Base-by-base conservation (phyloP, 768 basidiomycete genomes). In the Baorangia bicolor region DNA sequence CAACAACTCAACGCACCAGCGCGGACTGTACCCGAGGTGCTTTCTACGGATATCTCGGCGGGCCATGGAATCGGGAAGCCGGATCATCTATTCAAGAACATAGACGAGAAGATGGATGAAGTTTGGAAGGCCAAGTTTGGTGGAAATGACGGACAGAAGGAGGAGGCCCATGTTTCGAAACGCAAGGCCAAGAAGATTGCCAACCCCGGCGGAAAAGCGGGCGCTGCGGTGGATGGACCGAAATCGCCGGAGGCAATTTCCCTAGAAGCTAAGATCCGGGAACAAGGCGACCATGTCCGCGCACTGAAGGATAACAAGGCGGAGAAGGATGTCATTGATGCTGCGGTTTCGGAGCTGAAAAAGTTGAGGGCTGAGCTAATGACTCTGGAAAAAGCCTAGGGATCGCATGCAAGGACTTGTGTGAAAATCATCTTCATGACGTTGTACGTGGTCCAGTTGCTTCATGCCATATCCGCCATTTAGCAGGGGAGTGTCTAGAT, bases 11-110 rank as follows among this genome's bases (percentile, higher is more conserved):
- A 97, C 66, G 94, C 94, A 0, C 94, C 94, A 1, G 81, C 88
- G 5, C 86, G 96, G 31, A 77, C 81, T 10, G 86, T 96, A 3
- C 91, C 96, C 1, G 80, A 80, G 53, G 78, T 78, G 10, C 76
- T 97, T 60, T 76, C 81, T 6, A 85, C 83, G 61, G 97, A 98
- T 69, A 86, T 99, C 57, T 81, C 98, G 40, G 82, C 84, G 0
- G 93, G 93, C 0, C 96, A 99, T 73, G 78, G 73, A 25, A 86
- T 98, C 51, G 92, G 92, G 45, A 84, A 81, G 56, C 92, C 97
- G 5, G 92, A 83, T 43, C 89, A 98, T 73, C 74, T 99, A 58
- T 99, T 99, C 78, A 92, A 88, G 75, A 88, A 85, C 71, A 97
- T 99, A 57, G 93, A 97, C 56, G 92, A 96, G 65, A 87, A 83